Base-by-base conservation (phyloP, 2,329 filamentous ascomycete genomes). In the Calonectria honghensis region DNA sequence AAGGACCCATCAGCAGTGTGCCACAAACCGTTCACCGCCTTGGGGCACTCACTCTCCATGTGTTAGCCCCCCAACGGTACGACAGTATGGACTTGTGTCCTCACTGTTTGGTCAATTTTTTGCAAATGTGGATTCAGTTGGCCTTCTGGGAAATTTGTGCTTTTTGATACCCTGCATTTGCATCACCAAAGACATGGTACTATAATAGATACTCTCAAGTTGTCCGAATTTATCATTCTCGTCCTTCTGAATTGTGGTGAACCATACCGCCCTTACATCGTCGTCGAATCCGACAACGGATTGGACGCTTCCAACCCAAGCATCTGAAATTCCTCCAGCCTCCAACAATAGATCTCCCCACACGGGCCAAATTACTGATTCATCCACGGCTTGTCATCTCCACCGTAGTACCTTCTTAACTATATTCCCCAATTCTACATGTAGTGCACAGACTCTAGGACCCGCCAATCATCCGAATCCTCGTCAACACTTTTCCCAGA, bases 391-490 rank as follows among this genome's bases (percentile, higher is more conserved):
- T 4, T 4, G 9, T 7, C 41, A 11, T 48, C 20, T 11, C 20
- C 20, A 48, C 20, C 41, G 1, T 10, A 7, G 24, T 48, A n/a
- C 1, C 41, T 41, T 16, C 4, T n/a, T 10, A 1, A 9, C 20
- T 4, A 16, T 1, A 16, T 45, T 7, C 18, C 4, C 20, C 18
- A 45, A 7, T 7, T 5, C 9, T n/a, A 71, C 27, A 45, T 63
- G 41, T 64, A 45, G 67, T 70, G 68, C 3, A 37, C 68, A 27
- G 68, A 71, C 27, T 27, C 24, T 9, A 65, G 65, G 31, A 51
- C 69, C 20, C 59, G 65, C 69, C 59, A 75, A 54, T 73, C 59
- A 51, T 75, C 73, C 29, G 18, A 27, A 27, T 75, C 73, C 13
- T 66, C 50, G 27, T 74, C 73, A 7, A 69, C 51, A 29, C 73